Percentiles rank a stretch among this genome's conserved stretches.
These are phyloP conservation scores for Phialophora chinensis DNA, from an alignment of 2,329 filamentous ascomycete species.

Conservation along the genomic window DNA sequence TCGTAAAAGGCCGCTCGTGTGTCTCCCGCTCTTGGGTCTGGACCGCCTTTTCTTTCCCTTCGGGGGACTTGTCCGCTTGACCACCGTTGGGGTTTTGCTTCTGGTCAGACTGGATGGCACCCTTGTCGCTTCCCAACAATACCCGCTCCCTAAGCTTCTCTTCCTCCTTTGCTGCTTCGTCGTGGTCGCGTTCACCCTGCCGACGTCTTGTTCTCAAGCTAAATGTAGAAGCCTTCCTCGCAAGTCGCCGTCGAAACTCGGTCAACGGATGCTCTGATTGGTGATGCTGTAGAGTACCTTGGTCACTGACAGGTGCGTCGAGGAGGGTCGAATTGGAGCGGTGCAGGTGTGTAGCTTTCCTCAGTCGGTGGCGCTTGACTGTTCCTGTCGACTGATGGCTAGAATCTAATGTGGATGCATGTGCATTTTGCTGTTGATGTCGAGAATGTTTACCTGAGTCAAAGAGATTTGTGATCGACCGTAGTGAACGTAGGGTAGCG, in stretches of 20 bases:
- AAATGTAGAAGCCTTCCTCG: conserved; percentile 37
- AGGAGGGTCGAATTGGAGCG: conserved; percentile 3
- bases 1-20: conserved; percentile 9
- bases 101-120: background rate
- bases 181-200: conserved; percentile 23
- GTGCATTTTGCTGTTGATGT: conserved; percentile 15
- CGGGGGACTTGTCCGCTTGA: background rate
- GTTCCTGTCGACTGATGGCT: conserved; percentile 3
- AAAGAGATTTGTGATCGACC: conserved; percentile 28
- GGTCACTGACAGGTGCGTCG: conserved; percentile 12
- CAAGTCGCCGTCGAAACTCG: conserved; percentile 35
- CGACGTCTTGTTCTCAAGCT: conserved; percentile 32
- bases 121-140: conserved; percentile 4
- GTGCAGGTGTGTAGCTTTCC: conserved; percentile 16
- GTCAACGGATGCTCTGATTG: conserved; percentile 24
- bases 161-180: conserved; percentile 16
- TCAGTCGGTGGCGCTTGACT: conserved; percentile 17
- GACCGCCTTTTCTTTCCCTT: background rate
- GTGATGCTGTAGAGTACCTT: conserved; percentile 2
- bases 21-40: background rate
- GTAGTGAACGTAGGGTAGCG: conserved; percentile 37
- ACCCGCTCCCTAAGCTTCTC: conserved; percentile 9
- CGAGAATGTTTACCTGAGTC: conserved; percentile 13
- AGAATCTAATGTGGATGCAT: background rate
- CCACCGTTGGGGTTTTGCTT: background rate